phyloP scores from a whole-genome alignment of 2,329 filamentous ascomycete genomes.

The Paraphaeosphaeria sporulosa region DNA sequence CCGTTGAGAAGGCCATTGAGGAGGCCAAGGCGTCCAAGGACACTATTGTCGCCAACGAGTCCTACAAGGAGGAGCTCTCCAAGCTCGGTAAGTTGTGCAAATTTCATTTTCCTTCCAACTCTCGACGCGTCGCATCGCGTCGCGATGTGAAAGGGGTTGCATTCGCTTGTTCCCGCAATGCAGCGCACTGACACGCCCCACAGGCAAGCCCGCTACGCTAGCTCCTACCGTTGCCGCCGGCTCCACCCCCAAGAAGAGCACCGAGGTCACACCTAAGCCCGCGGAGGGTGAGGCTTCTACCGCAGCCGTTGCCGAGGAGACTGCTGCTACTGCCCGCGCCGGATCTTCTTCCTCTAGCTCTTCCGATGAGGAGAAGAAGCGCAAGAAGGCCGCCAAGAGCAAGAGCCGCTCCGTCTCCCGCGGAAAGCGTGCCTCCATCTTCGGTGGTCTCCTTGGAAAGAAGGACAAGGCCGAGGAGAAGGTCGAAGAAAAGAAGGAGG shows the following conservation, averaged over 20 bases:
- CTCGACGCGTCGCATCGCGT: slow-evolving; percentile 31
- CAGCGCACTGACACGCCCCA: slow-evolving; percentile 44
- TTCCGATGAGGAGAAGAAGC: slow-evolving; percentile 57
- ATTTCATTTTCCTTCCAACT: slow-evolving; percentile 13
- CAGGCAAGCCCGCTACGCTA: slow-evolving; percentile 51
- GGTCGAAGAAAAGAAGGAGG: slow-evolving; percentile 54
- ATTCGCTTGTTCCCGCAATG: slow-evolving; percentile 45
- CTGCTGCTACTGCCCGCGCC: slow-evolving; percentile 42
- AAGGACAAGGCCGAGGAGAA: slow-evolving; percentile 62
- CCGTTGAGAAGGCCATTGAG: slow-evolving; percentile 80
- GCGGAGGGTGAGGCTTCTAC: slow-evolving; percentile 36
- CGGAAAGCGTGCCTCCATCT: slow-evolving; percentile 66
- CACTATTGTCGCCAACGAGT: slow-evolving; percentile 77
- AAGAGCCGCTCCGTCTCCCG: slow-evolving; percentile 69
- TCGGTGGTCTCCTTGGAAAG: slow-evolving; percentile 66
- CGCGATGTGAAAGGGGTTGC: slow-evolving; percentile 24
- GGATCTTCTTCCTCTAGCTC: slow-evolving; percentile 51
- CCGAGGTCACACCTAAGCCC: slow-evolving; percentile 53
- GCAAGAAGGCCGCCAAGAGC: slow-evolving; percentile 55
- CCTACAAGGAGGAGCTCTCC: slow-evolving; percentile 87
- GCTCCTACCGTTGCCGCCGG: slow-evolving; percentile 51
- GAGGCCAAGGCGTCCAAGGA: slow-evolving; percentile 85
- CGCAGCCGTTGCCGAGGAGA: slow-evolving; percentile 24
- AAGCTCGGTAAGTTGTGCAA: slow-evolving; percentile 64
- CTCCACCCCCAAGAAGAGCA: slow-evolving; percentile 56